Evolutionary conservation across 805 yeast species (phyloP).

Genomic region (Saturnispora halmiae): DNA sequence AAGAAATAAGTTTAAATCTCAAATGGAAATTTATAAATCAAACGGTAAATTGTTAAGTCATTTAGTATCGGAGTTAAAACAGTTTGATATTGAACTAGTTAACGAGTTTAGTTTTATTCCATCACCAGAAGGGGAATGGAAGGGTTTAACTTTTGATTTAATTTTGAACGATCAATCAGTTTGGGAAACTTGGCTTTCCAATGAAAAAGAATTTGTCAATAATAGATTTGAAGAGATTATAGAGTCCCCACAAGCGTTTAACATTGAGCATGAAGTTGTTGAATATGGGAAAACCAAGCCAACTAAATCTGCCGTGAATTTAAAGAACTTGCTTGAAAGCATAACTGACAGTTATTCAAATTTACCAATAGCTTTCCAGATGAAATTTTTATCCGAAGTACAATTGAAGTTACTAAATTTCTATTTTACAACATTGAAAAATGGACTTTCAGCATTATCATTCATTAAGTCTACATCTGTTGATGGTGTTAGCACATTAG

Average conservation of each 20-base stretch:
- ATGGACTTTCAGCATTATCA: slow-evolving; percentile 37
- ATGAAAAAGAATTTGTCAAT: slow-evolving; percentile 44
- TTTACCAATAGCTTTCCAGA: slow-evolving; percentile 42
- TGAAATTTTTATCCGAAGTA: slow-evolving; percentile 47
- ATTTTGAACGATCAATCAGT: slow-evolving; percentile 21
- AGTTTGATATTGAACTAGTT: slow-evolving; percentile 45
- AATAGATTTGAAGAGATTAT: slow-evolving; percentile 45
- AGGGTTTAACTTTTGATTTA: slow-evolving; percentile 24
- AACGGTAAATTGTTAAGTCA: slow-evolving; percentile 48
- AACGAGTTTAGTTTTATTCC: slow-evolving; percentile 30
- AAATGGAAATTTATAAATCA: slow-evolving; percentile 14
- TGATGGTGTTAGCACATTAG: slow-evolving; percentile 24
- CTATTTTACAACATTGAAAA: slow-evolving; percentile 37
- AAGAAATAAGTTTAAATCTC: slow-evolving; percentile 32
- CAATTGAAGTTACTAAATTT: slow-evolving; percentile 49
- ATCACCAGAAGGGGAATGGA: slow-evolving; percentile 17
- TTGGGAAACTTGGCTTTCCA: slow-evolving; percentile 42
- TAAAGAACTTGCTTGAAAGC: slow-evolving; percentile 48
- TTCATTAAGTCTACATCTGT: slow-evolving; percentile 17
- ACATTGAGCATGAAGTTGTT: slow-evolving; percentile 48
- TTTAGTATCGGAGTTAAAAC: slow-evolving; percentile 45
- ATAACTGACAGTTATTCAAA: slow-evolving; percentile 47
- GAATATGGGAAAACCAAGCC: slow-evolving; percentile 42
- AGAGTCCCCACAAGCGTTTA: slow-evolving; percentile 39
- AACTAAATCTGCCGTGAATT: slow-evolving; percentile 50